These are phyloP conservation scores for Drosera spatulata DNA, from an alignment of 179 eudicot species.

Conservation along the genomic window DNA sequence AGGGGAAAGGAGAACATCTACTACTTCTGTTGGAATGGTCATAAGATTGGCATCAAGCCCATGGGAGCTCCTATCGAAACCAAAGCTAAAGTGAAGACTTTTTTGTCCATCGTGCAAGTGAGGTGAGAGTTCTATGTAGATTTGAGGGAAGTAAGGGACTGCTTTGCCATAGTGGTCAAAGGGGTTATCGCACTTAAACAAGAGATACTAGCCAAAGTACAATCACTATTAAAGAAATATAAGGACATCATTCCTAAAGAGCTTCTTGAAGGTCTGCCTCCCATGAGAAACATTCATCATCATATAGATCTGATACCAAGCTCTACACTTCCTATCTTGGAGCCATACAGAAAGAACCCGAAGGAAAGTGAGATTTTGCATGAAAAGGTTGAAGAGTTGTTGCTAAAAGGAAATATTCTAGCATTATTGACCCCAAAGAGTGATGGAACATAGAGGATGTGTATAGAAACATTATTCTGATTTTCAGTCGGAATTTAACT, in stretches of 20 bases:
- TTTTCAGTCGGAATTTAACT: too few relatives aligned
- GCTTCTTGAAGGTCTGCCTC: not conserved
- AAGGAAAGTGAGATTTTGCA: not conserved
- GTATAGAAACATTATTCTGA: too few relatives aligned
- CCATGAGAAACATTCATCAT: not conserved
- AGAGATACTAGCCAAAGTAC: not conserved
- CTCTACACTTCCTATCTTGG: too few relatives aligned
- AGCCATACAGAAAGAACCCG: too few relatives aligned
- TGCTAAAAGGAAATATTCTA: not conserved
- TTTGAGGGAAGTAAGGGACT: not conserved
- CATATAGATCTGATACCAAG: not conserved
- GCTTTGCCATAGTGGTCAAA: not conserved
- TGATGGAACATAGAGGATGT: not conserved
- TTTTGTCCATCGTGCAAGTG: not conserved
- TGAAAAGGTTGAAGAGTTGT: not conserved
- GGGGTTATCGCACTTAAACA: not conserved
- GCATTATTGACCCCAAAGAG: not conserved
- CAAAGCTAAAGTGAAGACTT: not conserved
- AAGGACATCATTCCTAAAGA: not conserved
- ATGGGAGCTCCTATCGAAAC: too few relatives aligned
- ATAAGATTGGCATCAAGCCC: not conserved
- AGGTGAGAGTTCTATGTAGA: not conserved
- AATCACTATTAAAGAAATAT: too few relatives aligned
- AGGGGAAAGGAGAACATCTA: not conserved
- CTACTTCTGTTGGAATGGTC: not conserved